Base-by-base conservation (phyloP, 177 flowering plant species). In the Vitis hybrid region DNA sequence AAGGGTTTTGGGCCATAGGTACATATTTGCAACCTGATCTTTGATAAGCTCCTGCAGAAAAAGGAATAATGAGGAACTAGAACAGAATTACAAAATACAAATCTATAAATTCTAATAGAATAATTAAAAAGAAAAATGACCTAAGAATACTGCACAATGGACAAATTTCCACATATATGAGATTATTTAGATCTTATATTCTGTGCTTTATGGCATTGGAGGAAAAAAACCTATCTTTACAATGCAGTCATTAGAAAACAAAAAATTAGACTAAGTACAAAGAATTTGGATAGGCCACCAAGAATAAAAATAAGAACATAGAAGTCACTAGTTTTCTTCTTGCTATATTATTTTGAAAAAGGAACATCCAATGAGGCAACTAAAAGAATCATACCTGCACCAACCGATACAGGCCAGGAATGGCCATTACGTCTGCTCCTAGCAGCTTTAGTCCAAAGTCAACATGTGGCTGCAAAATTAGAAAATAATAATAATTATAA, bases 11-110 rank as follows among this genome's bases (percentile, higher is more conserved):
- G 99, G 99, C 99, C 99, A 93, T 17, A 95, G 79, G 76, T 89
- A 93, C 98, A 95, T 88, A 66, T 88, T 89, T 67, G 94, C 97
- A 78, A 95, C 98, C 78, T 95, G 97, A 68, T 91, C 91, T 71
- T 93, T 95, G 72, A 93, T 93, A 65, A 83, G 71, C 66, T 89
- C 99, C 99, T 95, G 90, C 46, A 80, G 40, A 10, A 46, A 66
- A 54, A 21, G 60, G 54, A 18, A 24, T 6, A 11, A 1, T 52
- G 24, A 64, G 40, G 15, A 30, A 59, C 11, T 9, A 56, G n/a
- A 51, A n/a, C 32, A 48, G n/a, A 21, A 13, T 8, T 54, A 14
- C 11, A n/a, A 14, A 57, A 46, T n/a, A 58, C 27, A 17, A 21
- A 21, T 58, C 21, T 58, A 4, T 40, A 40, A 40, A 5, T 40